Evolutionary conservation across 257 asterid species (phyloP), one percentile per base, ranked within the genome.

Genomic region (Capsicum baccatum): DNA sequence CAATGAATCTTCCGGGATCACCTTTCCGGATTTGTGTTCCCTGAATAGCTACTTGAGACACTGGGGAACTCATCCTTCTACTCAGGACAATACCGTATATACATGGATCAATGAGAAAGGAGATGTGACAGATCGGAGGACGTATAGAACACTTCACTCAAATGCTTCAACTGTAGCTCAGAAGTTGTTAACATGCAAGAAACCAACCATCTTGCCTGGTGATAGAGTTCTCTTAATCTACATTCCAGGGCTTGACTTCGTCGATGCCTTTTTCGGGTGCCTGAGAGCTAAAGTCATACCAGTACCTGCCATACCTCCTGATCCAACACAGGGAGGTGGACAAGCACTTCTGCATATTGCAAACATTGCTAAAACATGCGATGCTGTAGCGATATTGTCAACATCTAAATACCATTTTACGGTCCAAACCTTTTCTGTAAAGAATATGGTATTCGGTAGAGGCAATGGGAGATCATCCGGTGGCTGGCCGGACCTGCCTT

Each of bases 191-290:
- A 83, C 86, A 19, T 81, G 86, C 83, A 84, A 67, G 37, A 91
- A 85, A 33, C 95, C 56, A 50, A 50, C 56, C 56, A 9, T 50
- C 56, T 9, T 50, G 56, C 56, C 85, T 1, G 95, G 95, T 37
- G 94, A 93, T 37, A 89, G 93, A 70, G 95, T 91, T 79, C 92
- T 93, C 80, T 79, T 91, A 55, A 87, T 93, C 82, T 89, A 90
- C 73, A 63, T 85, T 44, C 97, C 97, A 10, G 97, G 97, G 37
- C 92, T 93, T 7, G 97, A 93, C 54, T 93, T 93, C 79, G 70
- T 93, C 6, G 97, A 93, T 56, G 91, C 97, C 68, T 93, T 91
- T 87, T 91, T 93, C 2, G 97, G 97, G 33, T 93, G 97, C 83
- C 82, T 93, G 82, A 83, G 94, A 86, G 92, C 97, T 1, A 81